Evolutionary conservation across 768 basidiomycete genomes (phyloP), one percentile per base, ranked within the genome.

Genomic region (Chalciporus chontae): DNA sequence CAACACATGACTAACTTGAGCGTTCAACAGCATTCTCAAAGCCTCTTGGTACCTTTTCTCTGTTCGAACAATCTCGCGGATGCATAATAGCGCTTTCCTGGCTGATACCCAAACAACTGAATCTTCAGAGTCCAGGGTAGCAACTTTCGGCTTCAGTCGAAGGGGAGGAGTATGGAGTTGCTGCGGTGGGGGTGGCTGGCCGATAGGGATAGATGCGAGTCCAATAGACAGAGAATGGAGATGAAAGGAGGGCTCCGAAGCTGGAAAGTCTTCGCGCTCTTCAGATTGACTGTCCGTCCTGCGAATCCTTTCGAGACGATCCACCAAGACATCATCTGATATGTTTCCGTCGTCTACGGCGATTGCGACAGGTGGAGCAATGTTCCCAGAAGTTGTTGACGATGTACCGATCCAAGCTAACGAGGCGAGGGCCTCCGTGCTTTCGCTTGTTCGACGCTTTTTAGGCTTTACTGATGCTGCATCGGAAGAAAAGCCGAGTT

Each of bases 291-390:
- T 27, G 26, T 47, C 19, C 54, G 62, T 59, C 58, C 53, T 60
- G 26, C 73, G 65, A 54, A 79, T 73, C 18, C 63, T 62, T 58
- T 81, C 79, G 21, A 81, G 67, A 41, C 69, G 69, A 42, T 74
- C 66, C 6, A 81, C 70, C 10, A 81, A 65, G 31, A 67, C 72
- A 54, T 79, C 78, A 58, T 81, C 78, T 3, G 77, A 71, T 43
- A 79, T 67, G 15, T 64, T 73, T 23, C 78, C 73, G 42, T 79
- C 75, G 23, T 72, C 77, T 52, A 80, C 73, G 14, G 75, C 77
- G 60, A 73, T 75, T 2, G 75, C 75, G 41, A 80, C 62, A 45
- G 18, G 21, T 9, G 53, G 14, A 40, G 46, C 18, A 9, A 36
- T 26, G 21, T 47, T 37, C 34, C 17, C 21, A n/a, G 39, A 24